These are phyloP conservation scores for Populus simonii DNA, from an alignment of 345 rosid genomes.

Conservation along the genomic window DNA sequence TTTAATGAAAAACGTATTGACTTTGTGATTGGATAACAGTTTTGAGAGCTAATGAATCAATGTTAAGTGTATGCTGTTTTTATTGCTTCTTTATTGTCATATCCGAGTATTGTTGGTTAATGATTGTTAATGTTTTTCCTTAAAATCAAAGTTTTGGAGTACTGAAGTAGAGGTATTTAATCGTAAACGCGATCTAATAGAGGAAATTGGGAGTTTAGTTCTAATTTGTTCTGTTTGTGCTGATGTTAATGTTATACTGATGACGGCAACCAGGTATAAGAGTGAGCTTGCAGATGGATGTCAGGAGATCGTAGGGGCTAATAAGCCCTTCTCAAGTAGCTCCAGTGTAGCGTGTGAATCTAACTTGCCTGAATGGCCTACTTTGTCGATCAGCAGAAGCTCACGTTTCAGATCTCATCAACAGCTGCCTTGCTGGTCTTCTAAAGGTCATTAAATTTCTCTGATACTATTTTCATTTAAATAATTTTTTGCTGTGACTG, in stretches of 20 bases:
- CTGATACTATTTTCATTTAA: not conserved
- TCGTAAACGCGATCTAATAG: not conserved
- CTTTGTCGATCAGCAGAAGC: constrained; percentile 3
- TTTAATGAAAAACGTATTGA: not conserved
- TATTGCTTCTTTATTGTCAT: not conserved
- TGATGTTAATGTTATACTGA: not conserved
- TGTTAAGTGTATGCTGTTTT: not conserved
- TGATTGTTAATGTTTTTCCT: not conserved
- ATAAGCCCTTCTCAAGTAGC: not conserved
- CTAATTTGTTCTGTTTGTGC: not conserved
- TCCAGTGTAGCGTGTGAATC: not conserved
- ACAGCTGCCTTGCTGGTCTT: constrained; percentile 2
- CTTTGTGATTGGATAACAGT: not conserved
- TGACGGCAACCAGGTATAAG: constrained; percentile 10
- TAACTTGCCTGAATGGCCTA: constrained; percentile 4
- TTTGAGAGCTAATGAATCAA: not conserved
- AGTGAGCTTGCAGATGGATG: constrained; percentile 6
- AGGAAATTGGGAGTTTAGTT: not conserved
- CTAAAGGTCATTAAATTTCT: constrained; percentile 13
- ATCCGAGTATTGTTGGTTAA: not conserved
- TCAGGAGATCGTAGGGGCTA: not conserved
- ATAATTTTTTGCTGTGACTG: not conserved
- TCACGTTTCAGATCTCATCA: not conserved
- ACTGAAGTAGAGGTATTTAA: not conserved
- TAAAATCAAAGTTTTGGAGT: not conserved